phyloP scores from a whole-genome alignment of 257 asterid species.

The Salvia rosmarinus region DNA sequence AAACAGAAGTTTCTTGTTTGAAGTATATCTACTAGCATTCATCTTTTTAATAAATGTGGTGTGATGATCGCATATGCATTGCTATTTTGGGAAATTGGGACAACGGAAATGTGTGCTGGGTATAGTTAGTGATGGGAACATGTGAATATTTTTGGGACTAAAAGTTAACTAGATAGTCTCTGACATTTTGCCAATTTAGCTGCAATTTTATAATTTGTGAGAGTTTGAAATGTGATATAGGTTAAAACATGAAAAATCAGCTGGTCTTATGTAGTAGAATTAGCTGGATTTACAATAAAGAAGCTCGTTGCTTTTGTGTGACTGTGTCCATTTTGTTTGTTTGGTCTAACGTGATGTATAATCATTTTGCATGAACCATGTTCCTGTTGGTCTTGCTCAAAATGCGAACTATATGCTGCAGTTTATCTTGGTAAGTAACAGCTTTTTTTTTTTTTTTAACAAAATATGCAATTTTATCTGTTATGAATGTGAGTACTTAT shows the following conservation, averaged over 20 bases:
- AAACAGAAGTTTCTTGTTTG: conserved; percentile 17
- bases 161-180: background rate
- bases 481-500: background rate
- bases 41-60: background rate
- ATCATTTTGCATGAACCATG: conserved; percentile 46
- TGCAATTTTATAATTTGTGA: no score
- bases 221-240: background rate
- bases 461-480: background rate
- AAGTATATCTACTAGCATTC: conserved; percentile 11
- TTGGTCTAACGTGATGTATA: conserved; percentile 32
- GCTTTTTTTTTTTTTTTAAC: background rate
- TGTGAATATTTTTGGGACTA: background rate
- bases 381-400: conserved; percentile 34
- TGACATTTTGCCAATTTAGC: background rate
- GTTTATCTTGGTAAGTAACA: conserved; percentile 84
- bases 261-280: background rate
- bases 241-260: background rate
- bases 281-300: background rate
- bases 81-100: conserved; percentile 23
- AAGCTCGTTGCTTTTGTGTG: background rate
- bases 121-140: background rate
- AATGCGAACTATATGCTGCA: conserved; percentile 41
- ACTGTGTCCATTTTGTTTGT: conserved; percentile 4
- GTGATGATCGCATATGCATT: conserved; percentile 24
- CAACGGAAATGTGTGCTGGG: background rate